Conservation (phyloP, 768 basidiomycete species). For the Leccinum fibrillosum region DNA sequence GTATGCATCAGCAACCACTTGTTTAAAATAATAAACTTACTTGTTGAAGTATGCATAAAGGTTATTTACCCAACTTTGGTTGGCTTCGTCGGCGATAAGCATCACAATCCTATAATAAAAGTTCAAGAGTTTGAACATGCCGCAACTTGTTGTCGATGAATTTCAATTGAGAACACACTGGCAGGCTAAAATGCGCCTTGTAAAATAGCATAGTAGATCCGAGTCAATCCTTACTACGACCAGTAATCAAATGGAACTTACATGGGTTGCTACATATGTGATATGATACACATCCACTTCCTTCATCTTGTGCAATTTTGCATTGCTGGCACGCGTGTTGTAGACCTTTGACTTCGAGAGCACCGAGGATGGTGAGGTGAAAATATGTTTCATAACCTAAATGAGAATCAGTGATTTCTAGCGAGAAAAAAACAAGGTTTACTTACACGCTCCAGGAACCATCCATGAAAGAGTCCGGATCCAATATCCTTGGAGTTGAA, state of each 20-base stretch:
- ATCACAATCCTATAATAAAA: not conserved
- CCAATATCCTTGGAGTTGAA: not conserved
- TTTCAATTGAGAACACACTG: not conserved
- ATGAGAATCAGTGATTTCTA: not conserved
- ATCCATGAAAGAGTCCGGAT: not conserved
- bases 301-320: not conserved
- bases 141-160: not conserved
- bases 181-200: not conserved
- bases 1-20: too few species aligned
- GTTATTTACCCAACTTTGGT: not conserved
- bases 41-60: not conserved
- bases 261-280: not conserved
- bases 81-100: not conserved
- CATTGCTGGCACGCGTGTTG: not conserved
- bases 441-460: not conserved
- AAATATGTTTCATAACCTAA: not conserved
- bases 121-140: not conserved
- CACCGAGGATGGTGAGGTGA: not conserved
- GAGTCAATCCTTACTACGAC: not conserved
- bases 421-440: not conserved
- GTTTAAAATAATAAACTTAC: not conserved
- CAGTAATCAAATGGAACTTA: not conserved
- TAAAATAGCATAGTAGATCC: not conserved
- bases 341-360: not conserved
- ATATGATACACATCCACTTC: not conserved